Conservation (phyloP, 208 protist species). For the Endotrypanum monterogeii region DNA sequence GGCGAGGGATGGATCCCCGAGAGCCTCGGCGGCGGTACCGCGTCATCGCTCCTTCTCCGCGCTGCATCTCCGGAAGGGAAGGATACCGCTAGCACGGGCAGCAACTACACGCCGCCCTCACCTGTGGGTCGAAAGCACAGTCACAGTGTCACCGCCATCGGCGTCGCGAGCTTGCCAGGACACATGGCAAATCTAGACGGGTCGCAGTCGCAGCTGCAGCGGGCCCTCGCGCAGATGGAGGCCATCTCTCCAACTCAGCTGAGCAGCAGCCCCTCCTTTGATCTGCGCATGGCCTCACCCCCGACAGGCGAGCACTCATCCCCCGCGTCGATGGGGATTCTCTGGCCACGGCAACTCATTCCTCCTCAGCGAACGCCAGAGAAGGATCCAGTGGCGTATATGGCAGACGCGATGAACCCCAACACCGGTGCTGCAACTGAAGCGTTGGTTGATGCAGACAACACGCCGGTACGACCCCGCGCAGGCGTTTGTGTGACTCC, state of each 20-base stretch:
- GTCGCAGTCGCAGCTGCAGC: conserved; percentile 29
- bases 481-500: not conserved
- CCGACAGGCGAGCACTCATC: conserved; percentile 6
- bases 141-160: not conserved
- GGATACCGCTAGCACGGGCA: not conserved
- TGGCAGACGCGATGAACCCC: not conserved
- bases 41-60: not conserved
- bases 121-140: not conserved
- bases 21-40: not conserved
- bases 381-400: not conserved
- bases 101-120: not conserved
- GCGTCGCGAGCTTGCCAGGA: not conserved
- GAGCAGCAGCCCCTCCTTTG: conserved; percentile 31
- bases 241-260: conserved; percentile 24
- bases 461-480: not conserved
- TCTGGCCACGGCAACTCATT: conserved; percentile 5
- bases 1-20: not conserved
- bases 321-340: not conserved
- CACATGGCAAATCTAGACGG: conserved; percentile 5
- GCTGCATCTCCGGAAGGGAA: not conserved
- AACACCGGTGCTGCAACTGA: not conserved
- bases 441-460: not conserved
- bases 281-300: conserved; percentile 16
- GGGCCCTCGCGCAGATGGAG: conserved; percentile 28
- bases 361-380: not conserved